Evolutionary conservation across 1,284 basidiomycete species (phyloP), one percentile per base, ranked within the genome.

Genomic region (Moesziomyces sp.): DNA sequence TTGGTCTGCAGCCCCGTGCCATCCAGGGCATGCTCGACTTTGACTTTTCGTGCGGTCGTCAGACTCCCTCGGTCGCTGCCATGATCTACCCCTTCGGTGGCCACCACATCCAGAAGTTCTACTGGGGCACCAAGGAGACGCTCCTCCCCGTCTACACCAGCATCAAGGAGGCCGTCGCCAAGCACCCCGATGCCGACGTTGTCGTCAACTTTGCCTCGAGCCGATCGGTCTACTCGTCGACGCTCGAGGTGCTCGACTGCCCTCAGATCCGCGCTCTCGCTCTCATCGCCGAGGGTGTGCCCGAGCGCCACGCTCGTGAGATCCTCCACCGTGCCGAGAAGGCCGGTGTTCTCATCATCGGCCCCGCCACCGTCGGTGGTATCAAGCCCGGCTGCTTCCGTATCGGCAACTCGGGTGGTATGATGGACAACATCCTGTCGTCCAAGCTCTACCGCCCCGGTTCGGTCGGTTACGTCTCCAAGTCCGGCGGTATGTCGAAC

Each of bases 21-120:
- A 98, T 99, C 86, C 97, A 99, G 87, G 96, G 96, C 83, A 99
- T 99, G 97, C 92, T 99, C 79, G 96, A 99, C 89, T 99, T 99
- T 81, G 96, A 99, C 88, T 99, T 92, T 87, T 94, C 93, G 18
- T 99, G 97, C 86, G 96, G 96, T 35, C 93, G 97, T 74, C 86
- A 89, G 69, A 89, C 91, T n/a, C 95, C 96, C 50, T 93, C 91
- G 57, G 96, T 99, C 74, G 96, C 96, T 43, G 96, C 97, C 58
- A 99, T 99, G 96, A 97, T 99, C 86, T 99, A 99, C 86, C 97
- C 97, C 84, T 99, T 99, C 87, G 96, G 96, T 85, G 96, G 96
- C 35, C 96, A 98, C 87, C 96, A 98, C 87, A 97, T 98, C 86
- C 96, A 99, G 87, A 99, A 99, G 88, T 97, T 97, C 89, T 86